phyloP scores from a whole-genome alignment of 768 basidiomycete species.

The Podaxis rugospora region DNA sequence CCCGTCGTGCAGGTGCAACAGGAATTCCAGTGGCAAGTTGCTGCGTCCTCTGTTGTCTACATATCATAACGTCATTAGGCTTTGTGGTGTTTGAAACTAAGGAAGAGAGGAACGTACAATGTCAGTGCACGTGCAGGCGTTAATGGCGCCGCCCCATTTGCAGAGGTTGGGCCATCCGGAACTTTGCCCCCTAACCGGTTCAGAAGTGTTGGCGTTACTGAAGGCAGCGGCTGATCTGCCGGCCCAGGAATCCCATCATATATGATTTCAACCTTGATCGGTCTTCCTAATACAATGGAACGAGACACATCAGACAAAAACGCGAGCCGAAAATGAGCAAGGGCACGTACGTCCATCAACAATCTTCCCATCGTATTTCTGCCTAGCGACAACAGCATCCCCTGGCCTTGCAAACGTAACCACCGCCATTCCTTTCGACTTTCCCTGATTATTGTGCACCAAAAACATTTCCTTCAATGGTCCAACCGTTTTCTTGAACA shows the following conservation, averaged over 20 bases:
- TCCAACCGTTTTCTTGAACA: constrained; percentile 75
- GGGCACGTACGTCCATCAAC: constrained; percentile 54
- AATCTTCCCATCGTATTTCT: constrained; percentile 73
- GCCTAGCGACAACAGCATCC: constrained; percentile 58
- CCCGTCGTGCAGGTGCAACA: constrained; percentile 30
- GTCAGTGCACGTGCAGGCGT: constrained; percentile 1
- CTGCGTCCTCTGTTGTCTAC: constrained; percentile 10
- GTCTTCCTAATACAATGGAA: constrained; percentile 42
- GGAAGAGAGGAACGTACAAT: constrained; percentile 1
- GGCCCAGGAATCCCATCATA: constrained; percentile 33
- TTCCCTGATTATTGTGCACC: constrained; percentile 71
- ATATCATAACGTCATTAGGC: background rate
- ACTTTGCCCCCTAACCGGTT: constrained; percentile 12
- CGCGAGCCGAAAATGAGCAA: background rate
- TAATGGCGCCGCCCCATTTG: background rate
- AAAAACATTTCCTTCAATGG: constrained; percentile 67
- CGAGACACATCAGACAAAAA: background rate
- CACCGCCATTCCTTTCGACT: constrained; percentile 78
- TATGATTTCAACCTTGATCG: constrained; percentile 63
- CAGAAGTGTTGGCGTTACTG: background rate
- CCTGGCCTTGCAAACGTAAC: constrained; percentile 60
- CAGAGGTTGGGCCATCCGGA: constrained; percentile 1
- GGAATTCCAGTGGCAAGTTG: constrained; percentile 15
- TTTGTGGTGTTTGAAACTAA: background rate
- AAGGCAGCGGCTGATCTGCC: constrained; percentile 13